Percentiles rank a stretch among this genome's conserved stretches.
Conservation (phyloP, 768 basidiomycete species). For the Melanogaster broomeanus region DNA sequence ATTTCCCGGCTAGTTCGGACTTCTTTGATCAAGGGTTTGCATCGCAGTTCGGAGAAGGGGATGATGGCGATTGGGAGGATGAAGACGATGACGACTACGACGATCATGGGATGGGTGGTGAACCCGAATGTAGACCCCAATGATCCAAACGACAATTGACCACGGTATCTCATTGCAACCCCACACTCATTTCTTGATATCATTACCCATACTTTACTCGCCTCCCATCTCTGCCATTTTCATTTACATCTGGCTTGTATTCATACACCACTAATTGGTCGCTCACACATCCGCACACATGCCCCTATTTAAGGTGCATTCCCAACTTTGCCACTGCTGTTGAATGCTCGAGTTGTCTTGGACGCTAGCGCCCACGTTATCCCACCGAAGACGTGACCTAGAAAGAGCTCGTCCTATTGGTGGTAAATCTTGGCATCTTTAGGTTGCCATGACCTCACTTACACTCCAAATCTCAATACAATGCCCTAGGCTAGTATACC, state of each 20-base stretch:
- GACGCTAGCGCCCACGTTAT: constrained; percentile 72
- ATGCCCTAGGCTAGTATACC: constrained; percentile 84
- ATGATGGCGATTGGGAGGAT: constrained; percentile 72
- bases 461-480: constrained; percentile 78
- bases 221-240: constrained; percentile 5
- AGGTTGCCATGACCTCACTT: constrained; percentile 15
- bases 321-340: constrained; percentile 62
- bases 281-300: constrained; percentile 1
- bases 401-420: constrained; percentile 62
- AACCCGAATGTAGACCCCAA: constrained; percentile 66
- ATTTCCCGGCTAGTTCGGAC: constrained; percentile 69
- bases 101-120: constrained; percentile 37
- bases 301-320: constrained; percentile 25
- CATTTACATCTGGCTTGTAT: constrained; percentile 33
- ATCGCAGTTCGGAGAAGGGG: constrained; percentile 70
- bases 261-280: constrained; percentile 22
- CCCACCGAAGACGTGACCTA: constrained; percentile 73
- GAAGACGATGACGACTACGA: constrained; percentile 64
- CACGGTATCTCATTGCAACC: constrained; percentile 8
- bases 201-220: constrained; percentile 17
- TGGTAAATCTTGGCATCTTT: not conserved
- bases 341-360: constrained; percentile 70
- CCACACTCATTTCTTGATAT: constrained; percentile 9
- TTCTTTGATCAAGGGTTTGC: constrained; percentile 79
- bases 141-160: constrained; percentile 31